These are phyloP conservation scores for Neonectria punicea DNA, from an alignment of 2,329 filamentous ascomycete species.

Conservation along the genomic window DNA sequence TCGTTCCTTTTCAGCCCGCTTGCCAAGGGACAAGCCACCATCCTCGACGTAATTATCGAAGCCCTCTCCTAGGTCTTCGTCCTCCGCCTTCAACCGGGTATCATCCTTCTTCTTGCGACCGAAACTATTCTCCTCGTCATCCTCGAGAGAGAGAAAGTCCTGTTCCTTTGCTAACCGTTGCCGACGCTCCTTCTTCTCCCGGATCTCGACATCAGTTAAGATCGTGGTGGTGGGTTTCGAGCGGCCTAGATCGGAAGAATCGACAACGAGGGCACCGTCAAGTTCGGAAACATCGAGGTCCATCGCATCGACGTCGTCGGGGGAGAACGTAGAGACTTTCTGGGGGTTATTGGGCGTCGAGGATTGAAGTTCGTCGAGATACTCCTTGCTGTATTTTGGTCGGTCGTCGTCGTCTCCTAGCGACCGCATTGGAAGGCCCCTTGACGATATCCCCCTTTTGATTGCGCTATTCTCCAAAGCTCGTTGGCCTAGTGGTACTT, in stretches of 20 bases:
- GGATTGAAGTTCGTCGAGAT: conserved; percentile 84
- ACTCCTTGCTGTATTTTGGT: conserved; percentile 86
- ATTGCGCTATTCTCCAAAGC: conserved; percentile 74
- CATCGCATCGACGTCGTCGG: conserved; percentile 62
- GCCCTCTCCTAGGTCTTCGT: conserved; percentile 92
- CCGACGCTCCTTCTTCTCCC: conserved; percentile 89
- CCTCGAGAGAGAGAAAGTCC: conserved; percentile 73
- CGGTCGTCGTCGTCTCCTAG: conserved; percentile 72
- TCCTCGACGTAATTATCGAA: conserved; percentile 94
- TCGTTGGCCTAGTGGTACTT: conserved; percentile 70
- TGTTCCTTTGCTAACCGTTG: conserved; percentile 79
- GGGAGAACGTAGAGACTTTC: conserved; percentile 60
- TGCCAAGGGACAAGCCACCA: conserved; percentile 80
- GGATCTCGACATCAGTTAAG: conserved; percentile 85
- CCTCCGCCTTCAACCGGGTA: conserved; percentile 81
- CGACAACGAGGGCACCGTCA: conserved; percentile 73
- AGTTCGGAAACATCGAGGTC: conserved; percentile 69
- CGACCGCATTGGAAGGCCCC: conserved; percentile 65
- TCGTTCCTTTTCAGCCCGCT: conserved; percentile 80
- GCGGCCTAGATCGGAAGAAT: conserved; percentile 51
- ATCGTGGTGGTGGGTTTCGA: conserved; percentile 62
- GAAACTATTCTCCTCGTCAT: conserved; percentile 61
- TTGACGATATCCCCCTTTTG: conserved; percentile 62
- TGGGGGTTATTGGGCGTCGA: conserved; percentile 87
- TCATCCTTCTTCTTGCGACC: conserved; percentile 70